A percentile compares a stretch with the other conserved stretches of the same genome.
Evolutionary conservation across 306 rosid species (phyloP).

Genomic region (Nissolia schottii): DNA sequence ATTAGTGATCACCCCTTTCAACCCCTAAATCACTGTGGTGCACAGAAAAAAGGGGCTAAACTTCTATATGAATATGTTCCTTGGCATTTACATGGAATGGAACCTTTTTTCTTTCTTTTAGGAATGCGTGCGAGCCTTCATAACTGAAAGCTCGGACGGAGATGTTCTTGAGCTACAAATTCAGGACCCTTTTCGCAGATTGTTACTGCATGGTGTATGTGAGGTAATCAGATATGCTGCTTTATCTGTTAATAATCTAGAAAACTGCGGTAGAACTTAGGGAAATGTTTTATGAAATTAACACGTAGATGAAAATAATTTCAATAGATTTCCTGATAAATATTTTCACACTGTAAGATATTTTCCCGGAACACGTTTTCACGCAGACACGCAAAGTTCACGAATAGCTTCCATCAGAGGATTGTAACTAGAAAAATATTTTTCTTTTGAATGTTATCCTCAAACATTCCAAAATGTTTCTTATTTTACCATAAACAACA

Average conservation of each 20-base stretch:
- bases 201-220: constrained; percentile 89
- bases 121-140: constrained; percentile 63
- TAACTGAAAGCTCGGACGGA: constrained; percentile 39
- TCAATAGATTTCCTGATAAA: background rate
- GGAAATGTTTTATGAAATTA: background rate
- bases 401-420: background rate
- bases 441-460: background rate
- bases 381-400: background rate
- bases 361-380: background rate
- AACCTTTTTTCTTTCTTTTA: constrained; percentile 3
- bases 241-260: background rate
- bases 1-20: background rate
- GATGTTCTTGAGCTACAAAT: constrained; percentile 52
- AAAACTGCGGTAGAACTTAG: background rate
- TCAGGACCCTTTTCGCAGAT: constrained; percentile 79
- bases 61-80: background rate
- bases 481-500: background rate
- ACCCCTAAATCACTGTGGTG: background rate
- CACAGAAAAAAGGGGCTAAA: background rate
- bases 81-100: background rate
- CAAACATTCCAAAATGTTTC: background rate
- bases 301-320: background rate
- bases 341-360: background rate
- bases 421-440: background rate
- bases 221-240: constrained; percentile 54